Conservation (phyloP, 768 basidiomycete genomes). For the Leucocoprinus birnbaumii region DNA sequence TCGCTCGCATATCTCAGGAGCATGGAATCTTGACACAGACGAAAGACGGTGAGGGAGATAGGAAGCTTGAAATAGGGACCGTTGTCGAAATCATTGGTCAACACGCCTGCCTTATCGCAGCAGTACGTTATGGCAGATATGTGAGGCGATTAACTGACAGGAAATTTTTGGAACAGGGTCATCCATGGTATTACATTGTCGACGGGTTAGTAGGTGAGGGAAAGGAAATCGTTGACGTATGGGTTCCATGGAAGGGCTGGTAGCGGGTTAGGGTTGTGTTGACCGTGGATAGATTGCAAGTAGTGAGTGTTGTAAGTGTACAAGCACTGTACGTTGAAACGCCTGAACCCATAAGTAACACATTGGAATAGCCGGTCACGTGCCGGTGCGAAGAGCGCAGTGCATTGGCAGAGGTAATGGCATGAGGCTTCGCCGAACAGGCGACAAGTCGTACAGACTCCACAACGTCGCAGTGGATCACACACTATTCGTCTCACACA, state of each 20-base stretch:
- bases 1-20: constrained; percentile 72
- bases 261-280: constrained; percentile 25
- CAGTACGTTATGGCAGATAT: constrained; percentile 29
- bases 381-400: too few relatives aligned
- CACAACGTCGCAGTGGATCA: background rate
- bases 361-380: too few relatives aligned
- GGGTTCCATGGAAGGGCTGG: constrained; percentile 94
- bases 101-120: constrained; percentile 82
- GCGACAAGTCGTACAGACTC: background rate
- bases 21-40: constrained; percentile 65
- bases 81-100: constrained; percentile 76
- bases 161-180: constrained; percentile 32
- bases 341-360: too few relatives aligned
- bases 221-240: constrained; percentile 68
- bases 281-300: too few relatives aligned
- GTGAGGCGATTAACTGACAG: background rate
- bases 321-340: too few relatives aligned
- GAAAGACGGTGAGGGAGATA: constrained; percentile 16
- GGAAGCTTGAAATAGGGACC: constrained; percentile 52
- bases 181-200: constrained; percentile 84
- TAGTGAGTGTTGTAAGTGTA: too few relatives aligned
- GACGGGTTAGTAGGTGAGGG: constrained; percentile 55
- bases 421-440: too few relatives aligned
- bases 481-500: constrained; percentile 15
- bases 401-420: too few relatives aligned